Conservation (phyloP, 257 asterid genomes). For the Solanum virginianum region DNA sequence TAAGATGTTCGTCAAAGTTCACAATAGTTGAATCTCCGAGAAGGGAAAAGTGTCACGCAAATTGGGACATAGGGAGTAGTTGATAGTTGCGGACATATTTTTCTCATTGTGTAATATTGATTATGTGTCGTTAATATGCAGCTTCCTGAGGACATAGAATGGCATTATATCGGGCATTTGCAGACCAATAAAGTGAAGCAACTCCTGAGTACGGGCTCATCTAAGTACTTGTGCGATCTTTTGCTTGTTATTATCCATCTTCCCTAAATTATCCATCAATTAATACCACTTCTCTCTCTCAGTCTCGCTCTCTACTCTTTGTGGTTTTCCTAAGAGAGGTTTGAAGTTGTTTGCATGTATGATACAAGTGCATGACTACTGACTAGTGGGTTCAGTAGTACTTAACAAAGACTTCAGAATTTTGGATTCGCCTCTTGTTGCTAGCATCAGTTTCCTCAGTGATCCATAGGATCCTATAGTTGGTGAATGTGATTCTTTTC, state of each 20-base stretch:
- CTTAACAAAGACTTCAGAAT: background rate
- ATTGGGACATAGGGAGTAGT: background rate
- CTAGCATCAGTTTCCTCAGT: background rate
- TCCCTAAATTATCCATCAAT: background rate
- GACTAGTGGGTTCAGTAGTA: background rate
- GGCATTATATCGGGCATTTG: slow-evolving; percentile 86
- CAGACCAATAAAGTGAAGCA: slow-evolving; percentile 82
- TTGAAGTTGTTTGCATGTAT: background rate
- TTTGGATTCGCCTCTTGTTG: background rate
- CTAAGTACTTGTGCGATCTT: background rate
- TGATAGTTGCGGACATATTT: background rate
- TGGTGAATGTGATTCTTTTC: background rate
- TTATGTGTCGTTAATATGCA: slow-evolving; percentile 6
- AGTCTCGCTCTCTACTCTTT: background rate
- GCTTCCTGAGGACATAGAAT: slow-evolving; percentile 75
- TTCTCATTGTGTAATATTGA: background rate
- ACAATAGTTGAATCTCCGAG: background rate
- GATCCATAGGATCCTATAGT: background rate
- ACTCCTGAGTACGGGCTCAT: slow-evolving; percentile 38
- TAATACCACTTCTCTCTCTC: background rate
- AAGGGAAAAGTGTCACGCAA: background rate
- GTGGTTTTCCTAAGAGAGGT: background rate
- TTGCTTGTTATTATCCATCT: background rate
- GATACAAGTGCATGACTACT: background rate
- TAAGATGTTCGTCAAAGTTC: background rate